phyloP scores from a whole-genome alignment of 176 grass and related monocot genomes.

The Triticum aestivum region IWGSC_CS_RefSeq_v2.1 NC_057800.1:352766045-352766544 shows the following conservation, averaged over 20 bases:
- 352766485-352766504: constrained; percentile 48
- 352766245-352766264: constrained; percentile 27
- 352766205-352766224: neutral
- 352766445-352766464: constrained; percentile 75
- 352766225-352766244: neutral
- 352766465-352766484: constrained; percentile 57
- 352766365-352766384: neutral
- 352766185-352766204: too few relatives aligned
- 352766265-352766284: constrained; percentile 42
- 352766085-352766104: too few relatives aligned
- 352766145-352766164: too few relatives aligned
- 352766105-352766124: too few relatives aligned
- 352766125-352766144: too few relatives aligned
- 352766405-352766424: constrained; percentile 81
- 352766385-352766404: constrained; percentile 42
- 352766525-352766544: constrained; percentile 41
- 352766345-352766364: constrained; percentile 40
- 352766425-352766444: constrained; percentile 99
- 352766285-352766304: constrained; percentile 25
- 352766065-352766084: neutral
- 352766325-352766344: constrained; percentile 30
- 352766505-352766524: constrained; percentile 50
- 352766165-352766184: too few relatives aligned
- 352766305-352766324: constrained; percentile 27
- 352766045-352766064: too few relatives aligned